These are phyloP conservation scores for Solanum infundibuliforme DNA, from an alignment of 257 asterid species.

Conservation along the genomic window DNA sequence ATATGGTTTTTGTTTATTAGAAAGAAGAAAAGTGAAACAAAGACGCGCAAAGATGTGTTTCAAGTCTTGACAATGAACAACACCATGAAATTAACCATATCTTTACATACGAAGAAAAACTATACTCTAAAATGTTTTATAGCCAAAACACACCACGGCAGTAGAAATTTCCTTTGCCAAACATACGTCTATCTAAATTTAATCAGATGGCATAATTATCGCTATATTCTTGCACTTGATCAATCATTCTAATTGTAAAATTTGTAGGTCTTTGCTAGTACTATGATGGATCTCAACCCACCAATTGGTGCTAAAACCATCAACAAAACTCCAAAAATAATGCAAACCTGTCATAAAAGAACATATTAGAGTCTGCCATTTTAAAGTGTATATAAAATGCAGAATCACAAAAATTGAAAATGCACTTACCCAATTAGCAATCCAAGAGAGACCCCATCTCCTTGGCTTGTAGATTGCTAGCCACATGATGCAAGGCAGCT, in stretches of 20 bases:
- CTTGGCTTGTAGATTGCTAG: slow-evolving; percentile 61
- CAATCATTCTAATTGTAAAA: slow-evolving; percentile 29
- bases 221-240: neutral
- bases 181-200: neutral
- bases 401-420: neutral
- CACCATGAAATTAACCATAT: neutral
- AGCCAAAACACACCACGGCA: neutral
- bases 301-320: slow-evolving; percentile 36
- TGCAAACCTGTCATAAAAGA: slow-evolving; percentile 18
- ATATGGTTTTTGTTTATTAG: neutral
- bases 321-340: slow-evolving; percentile 22
- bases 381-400: neutral
- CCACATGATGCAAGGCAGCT: slow-evolving; percentile 87
- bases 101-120: neutral
- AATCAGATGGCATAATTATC: neutral
- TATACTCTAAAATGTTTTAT: neutral
- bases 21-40: neutral
- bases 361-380: neutral
- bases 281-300: slow-evolving; percentile 25
- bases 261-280: slow-evolving; percentile 16
- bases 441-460: slow-evolving; percentile 56
- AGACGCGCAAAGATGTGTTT: neutral
- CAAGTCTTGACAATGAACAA: neutral
- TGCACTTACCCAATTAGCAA: slow-evolving; percentile 44
- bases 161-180: neutral